phyloP scores from a whole-genome alignment of 306 rosid species.

The Urtica urens region DNA sequence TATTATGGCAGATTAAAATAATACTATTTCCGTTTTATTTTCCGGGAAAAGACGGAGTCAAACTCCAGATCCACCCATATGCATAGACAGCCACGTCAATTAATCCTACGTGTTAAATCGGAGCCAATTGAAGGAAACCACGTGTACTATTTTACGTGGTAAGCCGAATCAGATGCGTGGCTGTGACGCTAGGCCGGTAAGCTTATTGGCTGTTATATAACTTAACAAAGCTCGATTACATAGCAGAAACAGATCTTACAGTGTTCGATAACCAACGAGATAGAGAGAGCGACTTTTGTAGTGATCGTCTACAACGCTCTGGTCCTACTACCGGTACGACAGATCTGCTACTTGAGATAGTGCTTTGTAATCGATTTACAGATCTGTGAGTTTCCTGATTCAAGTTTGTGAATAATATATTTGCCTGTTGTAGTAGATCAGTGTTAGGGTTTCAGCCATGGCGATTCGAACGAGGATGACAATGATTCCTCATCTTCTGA shows the following conservation, averaged over 20 bases:
- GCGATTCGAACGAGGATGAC: slow-evolving; percentile 1
- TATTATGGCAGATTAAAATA: too few relatives aligned
- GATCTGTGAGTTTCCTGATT: neutral
- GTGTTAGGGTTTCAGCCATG: slow-evolving; percentile 7
- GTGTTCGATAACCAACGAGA: too few relatives aligned
- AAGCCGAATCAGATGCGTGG: neutral
- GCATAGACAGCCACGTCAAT: neutral
- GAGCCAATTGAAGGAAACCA: neutral
- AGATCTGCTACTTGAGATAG: too few relatives aligned
- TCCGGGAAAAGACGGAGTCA: neutral
- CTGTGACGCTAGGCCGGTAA: neutral
- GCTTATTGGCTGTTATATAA: neutral
- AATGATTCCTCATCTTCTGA: slow-evolving; percentile 12
- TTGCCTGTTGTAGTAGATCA: neutral
- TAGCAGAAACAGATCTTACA: neutral
- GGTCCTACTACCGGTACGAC: neutral
- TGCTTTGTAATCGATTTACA: too few relatives aligned
- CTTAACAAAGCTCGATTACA: neutral
- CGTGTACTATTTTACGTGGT: neutral
- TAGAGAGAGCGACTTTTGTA: too few relatives aligned
- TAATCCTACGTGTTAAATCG: neutral
- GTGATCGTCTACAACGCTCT: neutral
- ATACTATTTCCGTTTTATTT: too few relatives aligned
- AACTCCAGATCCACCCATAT: neutral
- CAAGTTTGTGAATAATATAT: neutral